These are phyloP conservation scores for Aurinia saxatilis DNA, from an alignment of 345 rosid genomes.

Conservation along the genomic window DNA sequence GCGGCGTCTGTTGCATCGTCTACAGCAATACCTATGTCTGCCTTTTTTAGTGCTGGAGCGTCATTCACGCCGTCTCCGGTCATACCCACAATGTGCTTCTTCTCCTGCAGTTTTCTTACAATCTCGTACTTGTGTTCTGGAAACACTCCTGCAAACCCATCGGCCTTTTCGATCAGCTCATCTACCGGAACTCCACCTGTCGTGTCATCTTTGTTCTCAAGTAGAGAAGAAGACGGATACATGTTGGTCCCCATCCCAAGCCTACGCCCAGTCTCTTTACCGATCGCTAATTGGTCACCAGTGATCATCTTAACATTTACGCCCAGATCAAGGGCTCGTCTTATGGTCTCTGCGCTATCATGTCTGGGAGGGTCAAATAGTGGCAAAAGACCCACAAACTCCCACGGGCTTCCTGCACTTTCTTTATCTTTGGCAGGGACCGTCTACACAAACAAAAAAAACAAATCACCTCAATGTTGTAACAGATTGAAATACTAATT, in stretches of 20 bases:
- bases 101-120: slow-evolving; percentile 37
- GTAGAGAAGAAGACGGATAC: slow-evolving; percentile 14
- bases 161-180: slow-evolving; percentile 18
- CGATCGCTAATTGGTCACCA: slow-evolving; percentile 69
- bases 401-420: slow-evolving; percentile 57
- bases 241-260: not conserved
- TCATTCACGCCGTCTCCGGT: not conserved
- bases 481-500: too few relatives aligned
- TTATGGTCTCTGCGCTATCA: slow-evolving; percentile 71
- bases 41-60: slow-evolving; percentile 31
- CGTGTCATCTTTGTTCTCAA: slow-evolving; percentile 40
- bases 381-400: slow-evolving; percentile 64
- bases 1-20: too few relatives aligned
- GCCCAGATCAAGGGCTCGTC: slow-evolving; percentile 58
- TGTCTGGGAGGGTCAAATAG: slow-evolving; percentile 79
- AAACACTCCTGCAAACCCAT: slow-evolving; percentile 59
- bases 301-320: slow-evolving; percentile 75
- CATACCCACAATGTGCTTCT: slow-evolving; percentile 31
- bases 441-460: slow-evolving; percentile 13
- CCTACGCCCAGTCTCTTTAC: slow-evolving; percentile 63
- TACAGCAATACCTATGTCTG: too few relatives aligned
- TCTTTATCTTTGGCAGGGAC: slow-evolving; percentile 51
- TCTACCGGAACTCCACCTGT: slow-evolving; percentile 42
- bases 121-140: slow-evolving; percentile 15
- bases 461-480: too few relatives aligned